Percentiles rank a stretch among this genome's conserved stretches.
Conservation (phyloP, 306 rosid genomes). For the Sicyos edulis region DNA sequence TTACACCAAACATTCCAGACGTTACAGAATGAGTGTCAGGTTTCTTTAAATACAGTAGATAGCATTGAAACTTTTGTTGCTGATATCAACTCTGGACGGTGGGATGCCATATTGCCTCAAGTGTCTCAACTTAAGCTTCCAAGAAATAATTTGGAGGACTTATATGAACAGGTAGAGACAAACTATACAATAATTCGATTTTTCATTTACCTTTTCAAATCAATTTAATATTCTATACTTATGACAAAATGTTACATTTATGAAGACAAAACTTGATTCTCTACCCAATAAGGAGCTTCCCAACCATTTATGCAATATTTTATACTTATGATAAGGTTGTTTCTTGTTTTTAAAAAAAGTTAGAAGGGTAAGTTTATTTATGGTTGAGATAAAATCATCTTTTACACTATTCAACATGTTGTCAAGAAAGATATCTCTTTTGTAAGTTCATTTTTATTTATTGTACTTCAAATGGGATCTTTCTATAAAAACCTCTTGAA, state of each 20-base stretch:
- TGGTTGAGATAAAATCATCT: background rate
- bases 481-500: background rate
- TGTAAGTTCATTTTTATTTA: no score
- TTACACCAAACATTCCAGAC: constrained; percentile 88
- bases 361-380: background rate
- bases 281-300: no score
- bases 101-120: constrained; percentile 95
- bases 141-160: constrained; percentile 86
- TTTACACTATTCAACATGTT: background rate
- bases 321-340: no score
- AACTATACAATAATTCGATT: background rate
- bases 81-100: constrained; percentile 89
- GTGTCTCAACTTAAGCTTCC: constrained; percentile 96
- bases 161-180: constrained; percentile 78
- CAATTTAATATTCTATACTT: background rate
- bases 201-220: background rate
- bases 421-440: no score
- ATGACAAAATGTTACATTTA: background rate
- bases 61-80: constrained; percentile 90
- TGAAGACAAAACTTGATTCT: no score
- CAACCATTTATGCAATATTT: no score
- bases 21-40: constrained; percentile 92
- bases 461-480: no score
- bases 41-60: constrained; percentile 89
- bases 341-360: no score